These are phyloP conservation scores for Aspergillus novoparasiticus DNA, from an alignment of 2,329 filamentous ascomycete genomes.

Conservation along the genomic window DNA sequence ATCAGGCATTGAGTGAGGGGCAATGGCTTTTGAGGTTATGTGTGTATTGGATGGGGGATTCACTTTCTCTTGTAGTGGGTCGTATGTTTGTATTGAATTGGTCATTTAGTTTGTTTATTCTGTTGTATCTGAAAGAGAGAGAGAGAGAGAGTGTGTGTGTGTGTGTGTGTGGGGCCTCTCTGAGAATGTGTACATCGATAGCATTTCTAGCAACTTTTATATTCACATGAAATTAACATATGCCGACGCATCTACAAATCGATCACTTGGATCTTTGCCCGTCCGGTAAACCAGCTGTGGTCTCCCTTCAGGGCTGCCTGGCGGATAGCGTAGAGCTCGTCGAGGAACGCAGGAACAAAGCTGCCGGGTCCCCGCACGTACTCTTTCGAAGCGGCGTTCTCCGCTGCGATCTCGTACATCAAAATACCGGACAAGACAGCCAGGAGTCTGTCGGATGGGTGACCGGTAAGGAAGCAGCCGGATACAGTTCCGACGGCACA, in stretches of 20 bases:
- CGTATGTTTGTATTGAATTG: neutral
- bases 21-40: neutral
- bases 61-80: neutral
- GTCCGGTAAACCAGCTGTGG: constrained; percentile 37
- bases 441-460: constrained; percentile 65
- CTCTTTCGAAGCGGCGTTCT: constrained; percentile 59
- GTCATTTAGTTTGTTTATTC: neutral
- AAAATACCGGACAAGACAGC: constrained; percentile 73
- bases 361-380: constrained; percentile 79
- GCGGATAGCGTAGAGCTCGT: constrained; percentile 61
- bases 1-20: constrained; percentile 4
- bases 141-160: neutral
- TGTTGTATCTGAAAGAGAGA: neutral
- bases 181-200: neutral
- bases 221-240: neutral
- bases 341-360: constrained; percentile 83
- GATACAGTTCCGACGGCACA: constrained; percentile 84
- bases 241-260: constrained; percentile 20
- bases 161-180: neutral
- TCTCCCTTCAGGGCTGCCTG: constrained; percentile 36
- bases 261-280: constrained; percentile 41
- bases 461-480: constrained; percentile 71
- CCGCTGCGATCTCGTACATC: constrained; percentile 77
- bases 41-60: neutral
- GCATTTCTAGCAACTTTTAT: neutral